These are phyloP conservation scores for Colletotrichum siamense DNA, from an alignment of 2,329 filamentous ascomycete genomes.

Conservation along the genomic window DNA sequence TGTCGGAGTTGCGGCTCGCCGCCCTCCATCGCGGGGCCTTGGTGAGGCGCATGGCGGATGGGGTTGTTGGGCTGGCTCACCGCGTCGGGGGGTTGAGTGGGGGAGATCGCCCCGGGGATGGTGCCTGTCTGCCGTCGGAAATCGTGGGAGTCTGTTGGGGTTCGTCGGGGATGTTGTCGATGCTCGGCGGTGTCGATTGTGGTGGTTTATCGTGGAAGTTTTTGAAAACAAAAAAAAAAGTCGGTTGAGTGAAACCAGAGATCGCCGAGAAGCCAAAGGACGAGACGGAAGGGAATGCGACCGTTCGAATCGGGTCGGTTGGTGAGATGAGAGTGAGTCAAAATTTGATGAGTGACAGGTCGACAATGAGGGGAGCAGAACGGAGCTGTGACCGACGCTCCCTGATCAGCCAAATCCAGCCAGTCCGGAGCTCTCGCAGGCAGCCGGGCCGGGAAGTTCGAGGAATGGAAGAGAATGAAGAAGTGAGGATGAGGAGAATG, in stretches of 20 bases:
- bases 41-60: constrained; percentile 18
- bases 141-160: not conserved
- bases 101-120: not conserved
- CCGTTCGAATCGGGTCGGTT: not conserved
- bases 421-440: not conserved
- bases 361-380: not conserved
- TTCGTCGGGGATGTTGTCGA: not conserved
- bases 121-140: not conserved
- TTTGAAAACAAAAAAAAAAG: not conserved
- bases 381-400: not conserved
- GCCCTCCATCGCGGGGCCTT: constrained; percentile 20
- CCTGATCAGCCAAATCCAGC: constrained; percentile 1
- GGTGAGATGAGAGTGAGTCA: constrained; percentile 15
- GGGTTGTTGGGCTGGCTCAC: constrained; percentile 16
- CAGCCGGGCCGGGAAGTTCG: not conserved
- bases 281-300: not conserved
- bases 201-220: not conserved
- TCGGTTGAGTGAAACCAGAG: not conserved
- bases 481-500: not conserved
- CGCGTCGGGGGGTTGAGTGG: constrained; percentile 5
- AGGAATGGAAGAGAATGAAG: not conserved
- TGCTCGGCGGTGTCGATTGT: not conserved
- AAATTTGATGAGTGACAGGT: constrained; percentile 3
- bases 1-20: constrained; percentile 22
- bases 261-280: not conserved